phyloP scores from a whole-genome alignment of 1,284 basidiomycete species.

The Farysia itapuensis region DNA sequence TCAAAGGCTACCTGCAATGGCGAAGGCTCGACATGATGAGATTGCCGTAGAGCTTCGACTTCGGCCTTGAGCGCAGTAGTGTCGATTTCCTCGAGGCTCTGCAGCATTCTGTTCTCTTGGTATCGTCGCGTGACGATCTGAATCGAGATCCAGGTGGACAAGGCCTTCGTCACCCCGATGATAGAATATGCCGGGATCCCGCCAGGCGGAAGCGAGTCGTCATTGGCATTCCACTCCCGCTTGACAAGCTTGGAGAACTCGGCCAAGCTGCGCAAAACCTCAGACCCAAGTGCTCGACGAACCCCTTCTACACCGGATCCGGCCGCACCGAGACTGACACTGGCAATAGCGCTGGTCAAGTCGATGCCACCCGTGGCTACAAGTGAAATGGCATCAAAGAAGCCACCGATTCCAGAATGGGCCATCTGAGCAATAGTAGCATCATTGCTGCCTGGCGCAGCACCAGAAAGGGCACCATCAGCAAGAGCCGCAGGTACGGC shows the following conservation, averaged over 20 bases:
- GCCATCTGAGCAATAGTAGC: constrained; percentile 26
- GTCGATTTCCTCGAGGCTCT: constrained; percentile 33
- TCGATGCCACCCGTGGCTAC: constrained; percentile 51
- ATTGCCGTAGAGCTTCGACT: constrained; percentile 14
- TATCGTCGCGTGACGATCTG: constrained; percentile 46
- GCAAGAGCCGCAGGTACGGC: constrained; percentile 39
- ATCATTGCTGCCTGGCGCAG: constrained; percentile 12
- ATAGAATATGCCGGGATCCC: constrained; percentile 49
- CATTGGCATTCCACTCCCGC: constrained; percentile 45
- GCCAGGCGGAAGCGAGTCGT: constrained; percentile 46
- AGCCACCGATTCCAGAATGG: constrained; percentile 41
- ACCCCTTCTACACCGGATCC: constrained; percentile 42
- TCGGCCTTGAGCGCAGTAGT: constrained; percentile 20
- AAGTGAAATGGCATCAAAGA: constrained; percentile 45
- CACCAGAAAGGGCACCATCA: constrained; percentile 40
- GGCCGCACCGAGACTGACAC: constrained; percentile 44
- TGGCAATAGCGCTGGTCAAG: constrained; percentile 44
- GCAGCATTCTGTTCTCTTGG: constrained; percentile 39
- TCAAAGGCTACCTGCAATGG: not conserved
- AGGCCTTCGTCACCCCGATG: constrained; percentile 43
- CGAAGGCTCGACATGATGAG: constrained; percentile 18
- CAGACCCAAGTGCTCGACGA: constrained; percentile 35
- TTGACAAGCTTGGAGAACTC: constrained; percentile 46
- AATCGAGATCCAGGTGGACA: constrained; percentile 48
- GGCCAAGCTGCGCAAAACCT: constrained; percentile 37